These are phyloP conservation scores for Scopulariopsis brevicaulis DNA, from an alignment of 2,329 filamentous ascomycete genomes.

Conservation along the genomic window DNA sequence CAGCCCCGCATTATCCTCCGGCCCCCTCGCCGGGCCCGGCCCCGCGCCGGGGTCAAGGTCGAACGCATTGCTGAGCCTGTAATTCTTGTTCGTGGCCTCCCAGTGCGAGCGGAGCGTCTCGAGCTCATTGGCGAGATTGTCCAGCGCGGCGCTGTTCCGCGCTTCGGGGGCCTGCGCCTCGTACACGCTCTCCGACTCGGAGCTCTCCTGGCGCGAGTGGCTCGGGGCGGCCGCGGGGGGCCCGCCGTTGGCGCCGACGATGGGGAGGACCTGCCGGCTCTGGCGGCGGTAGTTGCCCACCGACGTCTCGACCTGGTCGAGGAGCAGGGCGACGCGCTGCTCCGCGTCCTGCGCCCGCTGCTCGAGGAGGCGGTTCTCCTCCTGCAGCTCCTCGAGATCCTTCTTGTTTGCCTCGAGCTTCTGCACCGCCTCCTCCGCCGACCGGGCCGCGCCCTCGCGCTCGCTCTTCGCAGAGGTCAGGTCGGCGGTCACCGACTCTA, in stretches of 20 bases:
- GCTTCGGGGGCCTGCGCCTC: conserved; percentile 35
- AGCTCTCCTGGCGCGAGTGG: conserved; percentile 42
- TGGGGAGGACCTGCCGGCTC: conserved; percentile 35
- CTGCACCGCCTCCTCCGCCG: conserved; percentile 38
- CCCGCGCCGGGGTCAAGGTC: conserved; percentile 56
- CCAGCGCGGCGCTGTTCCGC: conserved; percentile 59
- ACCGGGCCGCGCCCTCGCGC: conserved; percentile 52
- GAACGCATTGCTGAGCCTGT: conserved; percentile 79
- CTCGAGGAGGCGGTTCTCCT: conserved; percentile 73
- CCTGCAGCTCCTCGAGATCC: conserved; percentile 71
- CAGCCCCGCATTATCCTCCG: conserved; percentile 30
- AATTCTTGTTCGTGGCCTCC: conserved; percentile 93
- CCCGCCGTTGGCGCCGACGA: conserved; percentile 20
- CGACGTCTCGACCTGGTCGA: conserved; percentile 88
- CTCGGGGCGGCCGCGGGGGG: conserved; percentile 14
- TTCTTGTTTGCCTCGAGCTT: conserved; percentile 49
- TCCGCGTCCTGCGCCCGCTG: conserved; percentile 81
- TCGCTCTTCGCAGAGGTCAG: conserved; percentile 54
- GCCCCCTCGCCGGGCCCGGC: conserved; percentile 15
- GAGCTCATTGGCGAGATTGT: conserved; percentile 84
- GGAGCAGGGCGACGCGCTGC: conserved; percentile 79
- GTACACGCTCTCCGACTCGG: conserved; percentile 52
- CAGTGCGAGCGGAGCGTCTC: conserved; percentile 85
- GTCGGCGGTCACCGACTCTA: conserved; percentile 58
- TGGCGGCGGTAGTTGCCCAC: conserved; percentile 90